A percentile compares a stretch with the other conserved stretches of the same genome.
phyloP scores from a whole-genome alignment of 257 asterid species.

The Solanum sejunctum region DNA sequence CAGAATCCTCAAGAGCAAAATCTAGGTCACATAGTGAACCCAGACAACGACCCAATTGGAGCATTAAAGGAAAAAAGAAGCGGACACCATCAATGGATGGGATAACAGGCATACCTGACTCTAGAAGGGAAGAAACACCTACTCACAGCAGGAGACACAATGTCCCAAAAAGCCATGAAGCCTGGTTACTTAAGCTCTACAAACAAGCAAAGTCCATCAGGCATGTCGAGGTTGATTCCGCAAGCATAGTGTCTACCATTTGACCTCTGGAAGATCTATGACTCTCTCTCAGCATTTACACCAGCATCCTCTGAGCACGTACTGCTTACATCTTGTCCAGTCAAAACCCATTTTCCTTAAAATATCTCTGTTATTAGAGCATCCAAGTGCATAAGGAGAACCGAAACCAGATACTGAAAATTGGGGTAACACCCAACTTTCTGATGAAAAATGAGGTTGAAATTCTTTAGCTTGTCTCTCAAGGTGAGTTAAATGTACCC shows the following conservation, averaged over 20 bases:
- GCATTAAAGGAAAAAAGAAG: constrained; percentile 22
- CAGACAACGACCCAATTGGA: constrained; percentile 43
- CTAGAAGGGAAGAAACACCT: neutral
- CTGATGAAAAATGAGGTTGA: neutral
- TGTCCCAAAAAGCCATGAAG: constrained; percentile 27
- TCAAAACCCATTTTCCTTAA: neutral
- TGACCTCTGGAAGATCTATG: constrained; percentile 12
- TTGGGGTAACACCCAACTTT: neutral
- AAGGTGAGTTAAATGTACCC: neutral
- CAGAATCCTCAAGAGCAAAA: constrained; percentile 61
- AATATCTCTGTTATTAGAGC: neutral
- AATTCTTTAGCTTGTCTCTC: neutral
- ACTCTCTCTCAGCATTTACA: neutral
- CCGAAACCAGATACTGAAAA: neutral
- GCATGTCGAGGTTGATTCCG: constrained; percentile 12
- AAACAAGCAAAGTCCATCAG: constrained; percentile 18
- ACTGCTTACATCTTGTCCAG: constrained; percentile 16
- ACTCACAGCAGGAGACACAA: neutral
- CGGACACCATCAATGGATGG: constrained; percentile 35
- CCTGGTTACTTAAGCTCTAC: constrained; percentile 33
- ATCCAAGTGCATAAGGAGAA: neutral
- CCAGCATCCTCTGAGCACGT: constrained; percentile 42
- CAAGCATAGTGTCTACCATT: constrained; percentile 7
- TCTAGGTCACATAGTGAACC: constrained; percentile 74
- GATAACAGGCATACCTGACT: neutral